Evolutionary conservation across 2,329 filamentous ascomycete species (phyloP), one percentile per base, ranked within the genome.

Genomic region (Apiospora arundinis): DNA sequence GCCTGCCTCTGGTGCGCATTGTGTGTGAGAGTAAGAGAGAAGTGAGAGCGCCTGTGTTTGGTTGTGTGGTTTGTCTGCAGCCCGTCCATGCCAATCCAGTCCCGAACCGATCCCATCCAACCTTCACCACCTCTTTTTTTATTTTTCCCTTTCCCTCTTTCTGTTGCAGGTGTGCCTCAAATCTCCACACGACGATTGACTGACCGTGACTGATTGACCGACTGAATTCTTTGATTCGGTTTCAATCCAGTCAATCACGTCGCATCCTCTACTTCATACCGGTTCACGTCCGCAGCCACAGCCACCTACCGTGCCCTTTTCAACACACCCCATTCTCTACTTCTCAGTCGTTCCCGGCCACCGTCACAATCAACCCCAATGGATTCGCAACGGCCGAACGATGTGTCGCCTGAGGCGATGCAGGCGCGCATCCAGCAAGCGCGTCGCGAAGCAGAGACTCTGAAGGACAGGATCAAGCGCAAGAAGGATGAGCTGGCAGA

Each of bases 401-500:
- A 92, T 81, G 89, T 92, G 78, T 91, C 90, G 80, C 90, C 90
- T 76, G 90, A 92, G 86, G 89, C 89, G 83, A 97, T 98, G 91
- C 95, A 98, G 89, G 93, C 95, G 85, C 93, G 93, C 85, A 95
- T 96, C 79, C 93, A 94, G 81, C 92, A 93, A 80, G 95, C 96
- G 82, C 92, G 96, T 84, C 94, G 96, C 87, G 96, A 99, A 89
- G 96, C 96, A 79, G 96, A 98, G 88, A 95, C 93, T 70, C 88
- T 98, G 78, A 98, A 98, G 89, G 95, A 98, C 83, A 92, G 94
- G 84, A 98, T 98, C 91, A 98, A 98, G 92, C 92, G 95, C 85
- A 97, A 97, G 91, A 98, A 98, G 93, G 96, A 99, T 90, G 96
- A 98, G 86, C 90, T 99, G 78, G 95, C 95, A 82, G 96, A 99